Evolutionary conservation across 2,329 filamentous ascomycete genomes (phyloP).

Genomic region (Penicillium olsonii): DNA sequence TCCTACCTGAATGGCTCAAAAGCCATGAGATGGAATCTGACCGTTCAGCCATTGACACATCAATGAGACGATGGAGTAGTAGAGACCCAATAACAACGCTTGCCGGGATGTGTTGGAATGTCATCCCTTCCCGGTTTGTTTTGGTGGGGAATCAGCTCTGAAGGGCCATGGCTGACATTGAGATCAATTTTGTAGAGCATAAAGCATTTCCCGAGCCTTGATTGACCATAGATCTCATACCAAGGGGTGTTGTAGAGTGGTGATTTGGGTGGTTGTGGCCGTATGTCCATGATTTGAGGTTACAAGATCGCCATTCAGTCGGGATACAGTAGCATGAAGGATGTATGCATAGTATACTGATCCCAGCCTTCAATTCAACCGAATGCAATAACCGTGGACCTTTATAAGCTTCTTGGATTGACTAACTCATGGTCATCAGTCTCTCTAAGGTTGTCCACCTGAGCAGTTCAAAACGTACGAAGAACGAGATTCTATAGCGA

Average conservation of each 20-base stretch:
- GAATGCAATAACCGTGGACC: no score
- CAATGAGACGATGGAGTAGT: neutral
- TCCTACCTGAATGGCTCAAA: neutral
- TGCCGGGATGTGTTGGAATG: slow-evolving; percentile 17
- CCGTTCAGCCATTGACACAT: neutral
- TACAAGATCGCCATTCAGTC: slow-evolving; percentile 3
- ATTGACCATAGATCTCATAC: slow-evolving; percentile 11
- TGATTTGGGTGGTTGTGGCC: neutral
- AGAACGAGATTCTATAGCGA: no score
- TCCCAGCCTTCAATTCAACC: neutral
- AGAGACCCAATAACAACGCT: slow-evolving; percentile 2
- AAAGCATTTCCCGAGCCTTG: slow-evolving; percentile 11
- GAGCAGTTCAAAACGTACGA: no score
- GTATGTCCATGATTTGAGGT: neutral
- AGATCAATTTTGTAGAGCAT: neutral
- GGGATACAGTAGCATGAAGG: no score
- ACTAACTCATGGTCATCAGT: no score
- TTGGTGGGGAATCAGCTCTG: slow-evolving; percentile 9
- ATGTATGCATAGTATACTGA: neutral
- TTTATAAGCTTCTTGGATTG: no score
- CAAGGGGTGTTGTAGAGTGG: slow-evolving; percentile 17
- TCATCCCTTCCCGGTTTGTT: slow-evolving; percentile 25
- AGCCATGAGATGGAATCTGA: neutral
- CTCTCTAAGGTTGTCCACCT: no score
- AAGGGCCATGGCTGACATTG: slow-evolving; percentile 13